Evolutionary conservation across 768 basidiomycete species (phyloP), one percentile per base, ranked within the genome.

Genomic region (Podaxis sp.): DNA sequence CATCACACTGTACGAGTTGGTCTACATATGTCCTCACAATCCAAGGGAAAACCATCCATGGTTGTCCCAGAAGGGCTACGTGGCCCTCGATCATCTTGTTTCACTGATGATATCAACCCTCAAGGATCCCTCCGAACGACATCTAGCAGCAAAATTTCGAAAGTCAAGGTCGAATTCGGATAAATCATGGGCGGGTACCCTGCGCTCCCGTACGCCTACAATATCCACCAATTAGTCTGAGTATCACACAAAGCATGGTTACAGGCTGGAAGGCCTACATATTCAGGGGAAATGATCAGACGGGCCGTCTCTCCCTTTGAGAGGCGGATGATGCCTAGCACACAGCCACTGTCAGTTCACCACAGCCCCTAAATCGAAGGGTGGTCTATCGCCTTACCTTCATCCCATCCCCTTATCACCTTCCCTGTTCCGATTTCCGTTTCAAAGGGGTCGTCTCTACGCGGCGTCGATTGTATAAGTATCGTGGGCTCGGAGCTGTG

Each of bases 401-500:
- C 91, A 71, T 95, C 93, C 94, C 93, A 95, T 36, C 93, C 91
- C 70, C 81, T 88, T 76, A 95, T 95, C 54, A 96, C 93, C 72
- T 88, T 87, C 13, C 91, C 90, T 26, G 86, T 78, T 49, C 93
- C 91, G 65, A 94, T 93, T 71, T 84, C 71, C 2, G 89, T 91
- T 65, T 75, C 69, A 73, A 95, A 94, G 1, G 91, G 84, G 0
- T 2, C 2, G 0, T 79, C 77, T 40, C 93, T 92, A 72, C 17
- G 53, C 37, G 64, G 40, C 15, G 17, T 12, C 13, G n/a, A 2
- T 6, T 2, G 20, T 10, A 17, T 8, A 13, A 58, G 0, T 13
- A 33, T 55, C 37, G 13, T 17, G 44, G 2, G 1, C 17, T 11
- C n/a, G 17, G 28, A 58, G 44, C 57, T 33, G 44, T 30, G 20